A percentile compares a stretch with the other conserved stretches of the same genome.
Evolutionary conservation across 1,284 basidiomycete genomes (phyloP).

Genomic region (Ustilago curta): DNA sequence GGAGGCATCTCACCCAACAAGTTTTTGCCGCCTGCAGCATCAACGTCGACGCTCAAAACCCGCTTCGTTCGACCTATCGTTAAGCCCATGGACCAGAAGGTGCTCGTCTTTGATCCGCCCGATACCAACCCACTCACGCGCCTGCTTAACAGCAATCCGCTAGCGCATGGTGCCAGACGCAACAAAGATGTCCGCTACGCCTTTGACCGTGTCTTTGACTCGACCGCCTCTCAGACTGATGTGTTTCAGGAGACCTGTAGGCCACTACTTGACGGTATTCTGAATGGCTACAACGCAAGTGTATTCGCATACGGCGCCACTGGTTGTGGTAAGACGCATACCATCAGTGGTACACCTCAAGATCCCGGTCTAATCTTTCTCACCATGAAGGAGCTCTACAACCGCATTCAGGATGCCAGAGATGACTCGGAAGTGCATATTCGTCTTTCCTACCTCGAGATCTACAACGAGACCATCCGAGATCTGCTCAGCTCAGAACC

Average conservation of each 20-base stretch:
- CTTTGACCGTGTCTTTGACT: slow-evolving; percentile 67
- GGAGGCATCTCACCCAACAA: slow-evolving; percentile 58
- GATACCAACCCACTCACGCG: slow-evolving; percentile 59
- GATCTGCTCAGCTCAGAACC: slow-evolving; percentile 65
- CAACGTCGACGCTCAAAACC: slow-evolving; percentile 31
- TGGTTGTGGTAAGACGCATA: slow-evolving; percentile 69
- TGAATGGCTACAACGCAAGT: slow-evolving; percentile 68
- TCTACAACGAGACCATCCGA: slow-evolving; percentile 69
- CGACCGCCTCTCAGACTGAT: slow-evolving; percentile 55
- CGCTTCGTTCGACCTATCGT: slow-evolving; percentile 66
- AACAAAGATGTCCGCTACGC: slow-evolving; percentile 66
- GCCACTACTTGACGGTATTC: slow-evolving; percentile 63
- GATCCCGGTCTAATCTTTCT: slow-evolving; percentile 69
- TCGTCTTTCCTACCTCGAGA: slow-evolving; percentile 68
- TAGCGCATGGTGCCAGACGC: slow-evolving; percentile 41
- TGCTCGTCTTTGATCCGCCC: slow-evolving; percentile 68
- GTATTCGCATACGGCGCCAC: slow-evolving; percentile 69
- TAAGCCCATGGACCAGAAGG: slow-evolving; percentile 65
- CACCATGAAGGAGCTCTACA: slow-evolving; percentile 68
- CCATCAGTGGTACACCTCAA: slow-evolving; percentile 64
- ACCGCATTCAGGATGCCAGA: slow-evolving; percentile 59
- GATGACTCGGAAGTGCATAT: slow-evolving; percentile 64
- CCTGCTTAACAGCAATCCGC: slow-evolving; percentile 37
- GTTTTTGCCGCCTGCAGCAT: slow-evolving; percentile 21
- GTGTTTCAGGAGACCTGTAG: slow-evolving; percentile 66